Evolutionary conservation across 768 basidiomycete genomes (phyloP).

Genomic region (Rhodocollybia butyracea): DNA sequence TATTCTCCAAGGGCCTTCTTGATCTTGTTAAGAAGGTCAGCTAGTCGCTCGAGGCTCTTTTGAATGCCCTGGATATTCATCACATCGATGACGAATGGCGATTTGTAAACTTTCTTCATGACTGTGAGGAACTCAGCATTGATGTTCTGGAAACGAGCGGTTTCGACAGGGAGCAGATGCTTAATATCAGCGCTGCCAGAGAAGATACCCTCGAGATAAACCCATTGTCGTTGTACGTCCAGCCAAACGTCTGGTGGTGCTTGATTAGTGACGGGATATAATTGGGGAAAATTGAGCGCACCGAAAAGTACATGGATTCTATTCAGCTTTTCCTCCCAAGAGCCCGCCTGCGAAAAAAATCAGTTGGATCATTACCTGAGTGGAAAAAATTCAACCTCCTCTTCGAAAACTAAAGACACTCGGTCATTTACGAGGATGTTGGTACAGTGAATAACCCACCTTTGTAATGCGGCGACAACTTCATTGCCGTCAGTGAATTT

Average conservation of each 20-base stretch:
- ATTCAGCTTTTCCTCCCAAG: slow-evolving; percentile 97
- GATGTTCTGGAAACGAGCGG: slow-evolving; percentile 97
- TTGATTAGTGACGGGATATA: neutral
- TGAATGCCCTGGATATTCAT: slow-evolving; percentile 95
- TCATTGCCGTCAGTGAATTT: slow-evolving; percentile 96
- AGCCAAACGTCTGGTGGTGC: slow-evolving; percentile 85
- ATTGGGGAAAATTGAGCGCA: slow-evolving; percentile 21
- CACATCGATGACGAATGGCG: slow-evolving; percentile 94
- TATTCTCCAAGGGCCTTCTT: slow-evolving; percentile 99
- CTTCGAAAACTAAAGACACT: slow-evolving; percentile 68
- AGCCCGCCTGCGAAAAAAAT: slow-evolving; percentile 52
- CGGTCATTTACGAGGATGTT: slow-evolving; percentile 12
- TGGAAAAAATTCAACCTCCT: slow-evolving; percentile 53
- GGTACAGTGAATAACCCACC: slow-evolving; percentile 42
- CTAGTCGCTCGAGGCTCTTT: slow-evolving; percentile 94
- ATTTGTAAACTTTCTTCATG: slow-evolving; percentile 99
- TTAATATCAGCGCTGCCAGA: slow-evolving; percentile 99
- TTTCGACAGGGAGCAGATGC: slow-evolving; percentile 95
- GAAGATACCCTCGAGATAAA: slow-evolving; percentile 98
- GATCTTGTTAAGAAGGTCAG: slow-evolving; percentile 95
- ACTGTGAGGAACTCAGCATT: slow-evolving; percentile 96
- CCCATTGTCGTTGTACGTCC: slow-evolving; percentile 99
- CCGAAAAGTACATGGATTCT: slow-evolving; percentile 95
- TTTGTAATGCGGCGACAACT: slow-evolving; percentile 97
- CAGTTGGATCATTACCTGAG: slow-evolving; percentile 2